Percentiles rank a stretch among this genome's conserved stretches.
phyloP scores from a whole-genome alignment of 371 early-diverging fungal species.

The Mucor irregularis region DNA sequence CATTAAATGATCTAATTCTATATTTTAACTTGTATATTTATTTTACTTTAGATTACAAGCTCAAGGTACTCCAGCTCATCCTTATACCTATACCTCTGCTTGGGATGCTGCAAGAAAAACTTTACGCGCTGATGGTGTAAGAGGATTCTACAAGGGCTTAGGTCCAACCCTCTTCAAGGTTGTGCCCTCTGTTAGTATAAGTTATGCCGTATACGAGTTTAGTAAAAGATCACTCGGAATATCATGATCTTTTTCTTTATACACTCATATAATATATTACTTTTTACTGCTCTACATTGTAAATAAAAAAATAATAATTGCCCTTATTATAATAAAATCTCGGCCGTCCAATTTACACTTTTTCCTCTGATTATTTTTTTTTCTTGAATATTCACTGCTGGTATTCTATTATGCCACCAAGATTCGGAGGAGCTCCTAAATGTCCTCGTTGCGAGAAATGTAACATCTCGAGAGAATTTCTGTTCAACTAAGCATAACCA shows the following conservation, averaged over 20 bases:
- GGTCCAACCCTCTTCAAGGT: constrained; percentile 78
- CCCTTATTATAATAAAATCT: no score
- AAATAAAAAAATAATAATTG: no score
- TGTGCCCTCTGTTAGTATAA: constrained; percentile 67
- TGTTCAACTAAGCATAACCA: neutral
- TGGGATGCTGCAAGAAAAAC: constrained; percentile 70
- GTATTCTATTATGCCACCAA: constrained; percentile 29
- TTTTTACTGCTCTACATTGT: no score
- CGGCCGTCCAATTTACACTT: no score
- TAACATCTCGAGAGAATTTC: constrained; percentile 20
- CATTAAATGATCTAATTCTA: neutral
- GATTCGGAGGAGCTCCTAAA: constrained; percentile 48
- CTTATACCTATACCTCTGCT: constrained; percentile 64
- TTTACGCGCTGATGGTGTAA: constrained; percentile 72
- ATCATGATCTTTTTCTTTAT: no score
- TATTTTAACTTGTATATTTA: neutral
- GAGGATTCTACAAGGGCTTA: constrained; percentile 87
- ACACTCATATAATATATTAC: no score
- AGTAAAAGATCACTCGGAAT: constrained; percentile 57
- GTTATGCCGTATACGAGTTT: constrained; percentile 65
- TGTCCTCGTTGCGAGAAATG: constrained; percentile 49
- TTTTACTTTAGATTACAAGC: constrained; percentile 69
- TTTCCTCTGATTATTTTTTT: no score
- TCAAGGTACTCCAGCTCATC: constrained; percentile 79
- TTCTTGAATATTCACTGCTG: no score